phyloP scores from a whole-genome alignment of 2,329 filamentous ascomycete species.

The Aspergillus puulaauensis region DNA sequence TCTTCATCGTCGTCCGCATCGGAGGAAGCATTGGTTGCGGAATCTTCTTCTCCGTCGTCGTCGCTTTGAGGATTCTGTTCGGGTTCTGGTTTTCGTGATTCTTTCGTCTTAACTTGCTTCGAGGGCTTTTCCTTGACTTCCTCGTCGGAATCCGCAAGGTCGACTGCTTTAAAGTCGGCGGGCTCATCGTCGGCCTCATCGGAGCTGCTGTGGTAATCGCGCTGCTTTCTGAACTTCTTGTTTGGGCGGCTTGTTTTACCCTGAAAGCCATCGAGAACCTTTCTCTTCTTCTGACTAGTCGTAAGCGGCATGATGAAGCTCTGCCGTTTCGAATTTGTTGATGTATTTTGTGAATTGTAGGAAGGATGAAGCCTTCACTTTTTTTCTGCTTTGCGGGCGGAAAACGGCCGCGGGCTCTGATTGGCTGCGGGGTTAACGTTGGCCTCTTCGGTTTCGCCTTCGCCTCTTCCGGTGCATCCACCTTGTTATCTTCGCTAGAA shows the following conservation, averaged over 20 bases:
- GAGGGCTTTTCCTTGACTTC: constrained; percentile 27
- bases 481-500: not conserved
- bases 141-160: constrained; percentile 49
- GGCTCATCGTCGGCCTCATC: constrained; percentile 50
- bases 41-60: constrained; percentile 18
- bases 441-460: constrained; percentile 19
- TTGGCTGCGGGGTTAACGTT: constrained; percentile 24
- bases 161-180: constrained; percentile 51
- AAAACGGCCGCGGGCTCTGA: constrained; percentile 27
- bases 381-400: constrained; percentile 30
- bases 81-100: constrained; percentile 14
- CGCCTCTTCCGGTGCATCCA: constrained; percentile 21
- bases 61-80: constrained; percentile 14
- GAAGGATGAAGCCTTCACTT: constrained; percentile 18
- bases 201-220: constrained; percentile 62
- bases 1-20: constrained; percentile 30
- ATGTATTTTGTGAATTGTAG: not conserved
- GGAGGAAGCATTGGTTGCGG: constrained; percentile 25
- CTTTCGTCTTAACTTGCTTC: constrained; percentile 20
- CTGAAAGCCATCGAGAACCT: constrained; percentile 59
- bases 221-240: constrained; percentile 64
- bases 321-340: not conserved
- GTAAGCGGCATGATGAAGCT: constrained; percentile 38
- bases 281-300: constrained; percentile 51
- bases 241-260: constrained; percentile 52